These are phyloP conservation scores for Chrysoporthe puriensis DNA, from an alignment of 2,329 filamentous ascomycete species.

Conservation along the genomic window DNA sequence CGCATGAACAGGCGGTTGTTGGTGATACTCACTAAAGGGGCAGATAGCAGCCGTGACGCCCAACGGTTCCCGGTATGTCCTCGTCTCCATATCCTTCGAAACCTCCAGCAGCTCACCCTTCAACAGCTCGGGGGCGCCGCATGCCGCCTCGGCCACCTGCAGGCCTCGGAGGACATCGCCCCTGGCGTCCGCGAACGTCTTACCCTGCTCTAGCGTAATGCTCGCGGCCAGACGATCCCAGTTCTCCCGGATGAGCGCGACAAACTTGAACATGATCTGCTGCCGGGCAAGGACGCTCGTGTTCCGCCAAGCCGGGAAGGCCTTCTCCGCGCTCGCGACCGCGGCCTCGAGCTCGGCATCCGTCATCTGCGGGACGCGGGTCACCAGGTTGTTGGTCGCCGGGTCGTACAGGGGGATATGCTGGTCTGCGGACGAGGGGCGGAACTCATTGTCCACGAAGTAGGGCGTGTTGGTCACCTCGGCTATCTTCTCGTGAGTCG, in stretches of 20 bases:
- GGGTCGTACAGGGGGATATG: constrained; percentile 84
- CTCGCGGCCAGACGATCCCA: constrained; percentile 84
- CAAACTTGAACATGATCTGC: constrained; percentile 88
- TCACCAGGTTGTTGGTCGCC: constrained; percentile 84
- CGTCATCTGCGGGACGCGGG: constrained; percentile 80
- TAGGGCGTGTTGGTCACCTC: constrained; percentile 73
- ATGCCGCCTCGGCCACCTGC: constrained; percentile 83
- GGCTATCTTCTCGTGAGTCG: constrained; percentile 71
- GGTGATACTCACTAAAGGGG: constrained; percentile 71
- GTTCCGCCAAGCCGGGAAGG: constrained; percentile 73
- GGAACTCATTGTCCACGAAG: constrained; percentile 82
- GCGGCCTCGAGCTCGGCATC: constrained; percentile 75
- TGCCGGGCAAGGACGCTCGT: constrained; percentile 76
- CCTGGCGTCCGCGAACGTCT: constrained; percentile 82
- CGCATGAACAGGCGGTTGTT: too few relatives aligned
- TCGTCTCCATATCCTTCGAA: constrained; percentile 87
- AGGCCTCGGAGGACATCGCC: constrained; percentile 82
- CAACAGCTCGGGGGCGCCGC: constrained; percentile 78
- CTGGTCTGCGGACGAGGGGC: constrained; percentile 66
- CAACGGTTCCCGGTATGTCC: constrained; percentile 79
- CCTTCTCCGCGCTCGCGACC: constrained; percentile 75
- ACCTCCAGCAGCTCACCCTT: constrained; percentile 85
- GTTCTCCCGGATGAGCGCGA: constrained; percentile 77
- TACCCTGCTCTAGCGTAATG: constrained; percentile 87
- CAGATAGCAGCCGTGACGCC: constrained; percentile 84